phyloP scores from a whole-genome alignment of 2,329 filamentous ascomycete genomes.

The Chaetothyriales sp. region DNA sequence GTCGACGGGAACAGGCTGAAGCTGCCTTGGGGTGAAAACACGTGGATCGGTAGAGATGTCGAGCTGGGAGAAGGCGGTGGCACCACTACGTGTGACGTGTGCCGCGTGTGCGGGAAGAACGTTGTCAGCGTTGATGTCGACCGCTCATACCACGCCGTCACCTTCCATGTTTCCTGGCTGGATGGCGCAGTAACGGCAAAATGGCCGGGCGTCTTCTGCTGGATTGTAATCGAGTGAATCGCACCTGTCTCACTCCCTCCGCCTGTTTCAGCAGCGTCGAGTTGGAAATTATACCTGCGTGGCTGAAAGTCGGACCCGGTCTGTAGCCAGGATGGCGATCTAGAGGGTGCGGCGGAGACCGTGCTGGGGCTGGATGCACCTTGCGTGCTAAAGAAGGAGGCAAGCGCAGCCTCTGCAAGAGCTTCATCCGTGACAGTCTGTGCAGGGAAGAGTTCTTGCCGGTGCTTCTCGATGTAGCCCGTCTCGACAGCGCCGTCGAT shows the following conservation, averaged over 20 bases:
- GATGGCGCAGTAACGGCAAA: conserved; percentile 36
- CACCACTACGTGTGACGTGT: conserved; percentile 60
- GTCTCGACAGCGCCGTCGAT: conserved; percentile 82
- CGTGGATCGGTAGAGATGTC: conserved; percentile 39
- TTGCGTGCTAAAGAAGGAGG: conserved; percentile 37
- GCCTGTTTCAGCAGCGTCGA: conserved; percentile 8
- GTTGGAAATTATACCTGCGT: conserved; percentile 15
- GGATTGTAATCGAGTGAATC: conserved; percentile 30
- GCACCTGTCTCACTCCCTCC: conserved; percentile 8
- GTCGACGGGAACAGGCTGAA: conserved; percentile 40
- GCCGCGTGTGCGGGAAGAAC: conserved; percentile 67
- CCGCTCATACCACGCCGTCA: conserved; percentile 34
- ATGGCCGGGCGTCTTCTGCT: conserved; percentile 33
- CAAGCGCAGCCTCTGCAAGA: conserved; percentile 74
- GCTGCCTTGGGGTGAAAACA: conserved; percentile 57
- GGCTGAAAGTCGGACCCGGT: conserved; percentile 14
- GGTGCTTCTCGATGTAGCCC: conserved; percentile 85
- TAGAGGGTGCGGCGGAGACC: background rate
- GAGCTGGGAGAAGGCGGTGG: conserved; percentile 10
- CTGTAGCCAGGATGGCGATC: conserved; percentile 13
- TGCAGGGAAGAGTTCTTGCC: conserved; percentile 58
- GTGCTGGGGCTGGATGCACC: background rate
- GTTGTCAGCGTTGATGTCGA: conserved; percentile 44
- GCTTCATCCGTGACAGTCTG: conserved; percentile 52
- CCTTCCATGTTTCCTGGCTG: conserved; percentile 23